Evolutionary conservation across 23 red algal genomes (phyloP).

Genomic region (Agarophyton chilense): DNA sequence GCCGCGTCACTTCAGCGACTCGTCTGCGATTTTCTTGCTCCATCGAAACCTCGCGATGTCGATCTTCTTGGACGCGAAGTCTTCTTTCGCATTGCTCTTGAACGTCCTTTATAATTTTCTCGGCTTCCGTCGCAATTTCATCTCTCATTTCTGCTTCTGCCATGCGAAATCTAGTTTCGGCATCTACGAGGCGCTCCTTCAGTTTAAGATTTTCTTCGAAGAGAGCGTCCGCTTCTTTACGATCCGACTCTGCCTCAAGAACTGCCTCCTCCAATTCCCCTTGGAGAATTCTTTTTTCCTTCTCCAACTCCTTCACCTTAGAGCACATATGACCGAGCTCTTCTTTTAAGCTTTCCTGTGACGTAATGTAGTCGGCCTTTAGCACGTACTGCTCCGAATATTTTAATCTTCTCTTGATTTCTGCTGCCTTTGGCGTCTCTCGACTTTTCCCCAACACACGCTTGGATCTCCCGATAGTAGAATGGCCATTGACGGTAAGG

Average conservation of each 20-base stretch:
- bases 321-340: neutral
- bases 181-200: slow-evolving; percentile 49
- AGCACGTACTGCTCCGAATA: neutral
- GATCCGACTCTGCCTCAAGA: neutral
- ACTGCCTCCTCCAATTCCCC: slow-evolving; percentile 34
- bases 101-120: slow-evolving; percentile 59
- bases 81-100: slow-evolving; percentile 50
- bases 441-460: neutral
- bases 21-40: neutral
- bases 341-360: neutral
- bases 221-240: neutral
- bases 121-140: slow-evolving; percentile 53
- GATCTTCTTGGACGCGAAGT: neutral
- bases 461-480: slow-evolving; percentile 16
- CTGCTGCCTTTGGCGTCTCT: neutral
- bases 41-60: neutral
- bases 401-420: neutral
- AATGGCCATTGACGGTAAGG: neutral
- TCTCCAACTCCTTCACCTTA: neutral
- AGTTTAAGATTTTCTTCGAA: slow-evolving; percentile 49
- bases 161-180: slow-evolving; percentile 20
- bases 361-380: slow-evolving; percentile 20
- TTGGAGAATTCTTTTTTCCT: slow-evolving; percentile 13
- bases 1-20: neutral
- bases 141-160: slow-evolving; percentile 53